These are phyloP conservation scores for Akanthomyces dipterigenus DNA, from an alignment of 2,329 filamentous ascomycete species.

Conservation along the genomic window DNA sequence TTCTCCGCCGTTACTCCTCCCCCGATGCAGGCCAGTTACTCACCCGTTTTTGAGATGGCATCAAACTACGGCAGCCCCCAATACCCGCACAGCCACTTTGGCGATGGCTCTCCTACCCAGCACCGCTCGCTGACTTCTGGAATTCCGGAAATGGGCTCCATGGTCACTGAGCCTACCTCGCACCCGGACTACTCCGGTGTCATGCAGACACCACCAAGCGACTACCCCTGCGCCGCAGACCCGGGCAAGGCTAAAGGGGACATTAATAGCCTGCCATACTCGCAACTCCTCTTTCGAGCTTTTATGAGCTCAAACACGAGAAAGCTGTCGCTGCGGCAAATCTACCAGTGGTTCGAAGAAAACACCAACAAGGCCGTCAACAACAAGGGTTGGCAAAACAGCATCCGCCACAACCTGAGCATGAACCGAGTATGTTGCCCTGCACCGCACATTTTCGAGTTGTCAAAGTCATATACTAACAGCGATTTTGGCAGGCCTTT, in stretches of 20 bases:
- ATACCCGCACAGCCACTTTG: background rate
- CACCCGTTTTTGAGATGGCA: background rate
- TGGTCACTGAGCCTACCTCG: background rate
- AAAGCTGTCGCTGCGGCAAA: conserved; percentile 73
- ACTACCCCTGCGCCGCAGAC: background rate
- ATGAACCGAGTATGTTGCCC: conserved; percentile 72
- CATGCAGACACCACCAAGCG: background rate
- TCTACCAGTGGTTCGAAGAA: conserved; percentile 83
- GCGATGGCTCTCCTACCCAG: background rate
- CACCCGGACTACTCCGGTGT: background rate
- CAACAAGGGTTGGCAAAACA: conserved; percentile 85
- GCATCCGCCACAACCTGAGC: conserved; percentile 88
- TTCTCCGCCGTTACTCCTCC: background rate
- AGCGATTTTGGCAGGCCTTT: conserved; percentile 28
- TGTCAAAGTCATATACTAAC: conserved; percentile 9
- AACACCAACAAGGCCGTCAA: conserved; percentile 78
- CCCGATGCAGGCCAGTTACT: conserved; percentile 2
- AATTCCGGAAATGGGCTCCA: background rate
- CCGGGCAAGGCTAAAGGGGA: background rate
- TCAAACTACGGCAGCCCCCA: background rate
- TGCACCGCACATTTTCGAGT: background rate
- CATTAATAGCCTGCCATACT: conserved; percentile 53
- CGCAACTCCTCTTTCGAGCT: conserved; percentile 70
- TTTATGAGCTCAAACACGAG: conserved; percentile 60
- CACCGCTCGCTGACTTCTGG: background rate